These are phyloP conservation scores for Zasmidium angulare DNA, from an alignment of 2,329 filamentous ascomycete genomes.

Conservation along the genomic window DNA sequence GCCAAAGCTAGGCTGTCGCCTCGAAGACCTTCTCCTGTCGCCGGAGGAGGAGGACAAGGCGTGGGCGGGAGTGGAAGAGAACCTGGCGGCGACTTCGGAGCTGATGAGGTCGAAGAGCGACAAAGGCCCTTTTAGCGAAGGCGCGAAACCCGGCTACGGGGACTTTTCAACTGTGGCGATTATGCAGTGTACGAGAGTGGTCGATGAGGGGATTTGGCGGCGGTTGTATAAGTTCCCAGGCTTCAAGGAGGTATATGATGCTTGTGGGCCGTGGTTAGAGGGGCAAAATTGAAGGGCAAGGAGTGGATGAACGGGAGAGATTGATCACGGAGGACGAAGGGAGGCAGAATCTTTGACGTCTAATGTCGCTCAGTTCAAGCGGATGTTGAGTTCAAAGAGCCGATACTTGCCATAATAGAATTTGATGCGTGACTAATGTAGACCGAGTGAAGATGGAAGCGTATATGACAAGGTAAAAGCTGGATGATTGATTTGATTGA, in stretches of 20 bases:
- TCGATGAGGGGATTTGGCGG: constrained; percentile 1
- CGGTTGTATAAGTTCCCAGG: neutral
- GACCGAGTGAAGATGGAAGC: neutral
- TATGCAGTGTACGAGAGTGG: constrained; percentile 1
- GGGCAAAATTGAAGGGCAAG: neutral
- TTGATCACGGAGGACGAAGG: too few species aligned
- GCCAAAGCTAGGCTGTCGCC: neutral
- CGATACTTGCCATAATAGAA: too few species aligned
- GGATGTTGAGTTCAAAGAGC: too few species aligned
- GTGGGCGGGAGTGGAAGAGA: neutral
- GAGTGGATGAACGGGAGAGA: neutral
- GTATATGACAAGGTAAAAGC: neutral
- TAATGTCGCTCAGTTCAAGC: too few species aligned
- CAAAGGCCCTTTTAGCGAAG: neutral
- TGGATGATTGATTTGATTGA: neutral
- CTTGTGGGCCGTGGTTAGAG: constrained; percentile 3
- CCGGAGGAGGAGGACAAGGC: neutral
- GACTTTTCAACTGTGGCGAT: neutral
- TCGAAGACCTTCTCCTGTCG: neutral
- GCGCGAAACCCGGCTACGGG: neutral
- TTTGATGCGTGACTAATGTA: too few species aligned
- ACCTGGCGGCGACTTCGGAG: neutral
- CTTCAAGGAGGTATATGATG: constrained; percentile 1
- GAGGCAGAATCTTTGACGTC: too few species aligned
- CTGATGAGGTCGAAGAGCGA: neutral